Conservation (phyloP, 805 yeast genomes). For the Metschnikowia matae region DNA sequence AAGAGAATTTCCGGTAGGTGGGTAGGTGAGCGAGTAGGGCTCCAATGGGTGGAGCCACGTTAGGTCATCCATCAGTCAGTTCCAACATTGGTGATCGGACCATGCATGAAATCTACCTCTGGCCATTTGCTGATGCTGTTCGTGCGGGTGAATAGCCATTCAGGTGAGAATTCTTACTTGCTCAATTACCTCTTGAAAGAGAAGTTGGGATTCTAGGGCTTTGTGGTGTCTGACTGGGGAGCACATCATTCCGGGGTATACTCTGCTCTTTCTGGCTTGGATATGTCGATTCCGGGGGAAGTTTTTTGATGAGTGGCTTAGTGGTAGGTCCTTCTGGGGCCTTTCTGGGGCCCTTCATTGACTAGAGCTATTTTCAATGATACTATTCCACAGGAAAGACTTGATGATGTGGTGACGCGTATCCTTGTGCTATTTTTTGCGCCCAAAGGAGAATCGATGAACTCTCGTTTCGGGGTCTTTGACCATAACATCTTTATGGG, state of each 20-base stretch:
- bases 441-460: too few species aligned
- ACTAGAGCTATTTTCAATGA: constrained; percentile 53
- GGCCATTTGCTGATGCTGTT: constrained; percentile 66
- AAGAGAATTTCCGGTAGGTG: constrained; percentile 54
- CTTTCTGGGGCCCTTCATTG: constrained; percentile 54
- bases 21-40: constrained; percentile 51
- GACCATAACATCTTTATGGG: too few species aligned
- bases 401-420: constrained; percentile 60
- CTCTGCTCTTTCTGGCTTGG: constrained; percentile 55
- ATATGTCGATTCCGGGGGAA: constrained; percentile 65
- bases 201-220: constrained; percentile 64
- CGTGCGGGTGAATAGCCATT: constrained; percentile 56
- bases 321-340: constrained; percentile 54
- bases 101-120: constrained; percentile 56
- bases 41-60: constrained; percentile 42
- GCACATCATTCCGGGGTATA: constrained; percentile 57
- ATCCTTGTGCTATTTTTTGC: constrained; percentile 55
- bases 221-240: constrained; percentile 66
- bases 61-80: constrained; percentile 41
- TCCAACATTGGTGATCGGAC: constrained; percentile 57
- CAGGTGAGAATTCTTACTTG: constrained; percentile 56
- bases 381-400: constrained; percentile 48
- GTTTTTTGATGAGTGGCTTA: constrained; percentile 48
- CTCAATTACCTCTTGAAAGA: constrained; percentile 54
- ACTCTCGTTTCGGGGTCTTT: too few species aligned